Evolutionary conservation across 495 filamentous ascomycete species (phyloP).

Genomic region (Platismatia glauca): DNA sequence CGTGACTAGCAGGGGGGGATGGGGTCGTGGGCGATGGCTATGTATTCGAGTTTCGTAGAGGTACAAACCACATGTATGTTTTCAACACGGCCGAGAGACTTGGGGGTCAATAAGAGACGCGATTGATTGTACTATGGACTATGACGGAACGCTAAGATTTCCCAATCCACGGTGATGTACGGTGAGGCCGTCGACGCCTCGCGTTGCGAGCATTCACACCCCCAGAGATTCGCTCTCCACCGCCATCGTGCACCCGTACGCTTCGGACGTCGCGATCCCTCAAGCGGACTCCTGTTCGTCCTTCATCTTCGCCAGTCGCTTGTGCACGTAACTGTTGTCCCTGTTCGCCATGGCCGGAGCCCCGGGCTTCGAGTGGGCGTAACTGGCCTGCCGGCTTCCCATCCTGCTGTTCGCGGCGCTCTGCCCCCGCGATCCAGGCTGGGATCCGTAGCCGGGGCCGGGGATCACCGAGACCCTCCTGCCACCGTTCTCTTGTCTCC

Average conservation of each 20-base stretch:
- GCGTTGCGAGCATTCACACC: neutral
- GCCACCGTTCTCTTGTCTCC: constrained; percentile 39
- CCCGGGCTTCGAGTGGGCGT: neutral
- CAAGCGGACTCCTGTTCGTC: neutral
- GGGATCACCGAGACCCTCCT: constrained; percentile 35
- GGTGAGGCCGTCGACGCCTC: neutral
- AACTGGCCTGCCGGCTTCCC: constrained; percentile 16
- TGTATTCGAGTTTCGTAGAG: no score
- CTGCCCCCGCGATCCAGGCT: constrained; percentile 6
- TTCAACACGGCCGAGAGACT: neutral
- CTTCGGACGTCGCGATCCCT: neutral
- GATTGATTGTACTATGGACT: no score
- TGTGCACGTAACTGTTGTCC: constrained; percentile 8
- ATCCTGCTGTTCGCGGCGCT: constrained; percentile 5
- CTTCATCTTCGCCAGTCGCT: constrained; percentile 9
- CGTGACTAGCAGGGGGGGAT: no score
- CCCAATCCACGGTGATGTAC: neutral
- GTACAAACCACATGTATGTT: neutral
- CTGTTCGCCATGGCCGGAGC: constrained; percentile 3
- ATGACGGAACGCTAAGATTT: neutral
- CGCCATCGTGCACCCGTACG: neutral
- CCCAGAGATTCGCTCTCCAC: no score
- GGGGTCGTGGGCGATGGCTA: no score
- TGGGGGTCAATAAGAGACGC: no score
- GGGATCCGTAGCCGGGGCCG: constrained; percentile 17